Evolutionary conservation across 2,329 filamentous ascomycete genomes (phyloP).

Genomic region (Cladosporium phlei): DNA sequence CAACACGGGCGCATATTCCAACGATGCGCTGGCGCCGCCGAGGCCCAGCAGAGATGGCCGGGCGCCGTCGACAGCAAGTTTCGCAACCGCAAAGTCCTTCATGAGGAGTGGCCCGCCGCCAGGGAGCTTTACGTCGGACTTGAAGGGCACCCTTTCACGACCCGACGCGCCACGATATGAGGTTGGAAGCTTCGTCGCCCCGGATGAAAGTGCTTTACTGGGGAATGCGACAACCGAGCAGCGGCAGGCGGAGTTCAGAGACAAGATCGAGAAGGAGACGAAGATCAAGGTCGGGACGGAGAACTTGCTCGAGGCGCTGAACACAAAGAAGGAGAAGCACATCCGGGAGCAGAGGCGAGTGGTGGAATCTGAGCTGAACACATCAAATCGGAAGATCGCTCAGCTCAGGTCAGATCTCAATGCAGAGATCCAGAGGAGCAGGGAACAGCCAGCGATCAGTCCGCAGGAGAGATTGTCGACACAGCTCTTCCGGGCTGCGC

Average conservation of each 20-base stretch:
- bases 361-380: conserved; percentile 78
- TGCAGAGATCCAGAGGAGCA: conserved; percentile 55
- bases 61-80: conserved; percentile 50
- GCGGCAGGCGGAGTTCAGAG: conserved; percentile 68
- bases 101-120: conserved; percentile 64
- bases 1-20: conserved; percentile 22
- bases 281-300: conserved; percentile 98
- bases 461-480: conserved; percentile 47
- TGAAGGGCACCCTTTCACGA: conserved; percentile 68
- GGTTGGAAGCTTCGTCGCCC: conserved; percentile 47
- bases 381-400: conserved; percentile 69
- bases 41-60: conserved; percentile 48
- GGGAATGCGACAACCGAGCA: conserved; percentile 58
- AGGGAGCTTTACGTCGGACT: conserved; percentile 85
- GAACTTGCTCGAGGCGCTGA: conserved; percentile 92
- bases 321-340: conserved; percentile 93
- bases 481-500: conserved; percentile 53
- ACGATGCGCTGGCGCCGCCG: conserved; percentile 38
- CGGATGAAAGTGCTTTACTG: conserved; percentile 57
- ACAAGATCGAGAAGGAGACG: conserved; percentile 87
- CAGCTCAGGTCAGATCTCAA: conserved; percentile 57
- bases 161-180: conserved; percentile 57
- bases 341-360: conserved; percentile 61
- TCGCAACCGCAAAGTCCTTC: conserved; percentile 61
- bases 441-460: conserved; percentile 46